Evolutionary conservation across 495 filamentous ascomycete genomes (phyloP).

Genomic region (Podospora bellae-mahoneyi): DNA sequence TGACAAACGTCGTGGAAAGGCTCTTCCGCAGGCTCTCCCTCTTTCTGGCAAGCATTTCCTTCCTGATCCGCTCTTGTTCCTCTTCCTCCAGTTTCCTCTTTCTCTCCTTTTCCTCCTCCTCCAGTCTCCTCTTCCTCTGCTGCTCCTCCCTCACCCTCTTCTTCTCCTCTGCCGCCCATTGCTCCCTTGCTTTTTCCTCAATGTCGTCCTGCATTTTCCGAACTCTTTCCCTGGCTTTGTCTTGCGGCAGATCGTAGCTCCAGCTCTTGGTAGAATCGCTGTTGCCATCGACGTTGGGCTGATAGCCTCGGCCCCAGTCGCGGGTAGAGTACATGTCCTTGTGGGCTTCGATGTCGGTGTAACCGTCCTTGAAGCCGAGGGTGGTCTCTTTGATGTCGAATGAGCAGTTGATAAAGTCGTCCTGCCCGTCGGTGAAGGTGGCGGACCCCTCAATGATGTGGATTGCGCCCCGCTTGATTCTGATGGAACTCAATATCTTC

Average conservation of each 20-base stretch:
- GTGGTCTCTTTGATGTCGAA: background rate
- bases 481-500: background rate
- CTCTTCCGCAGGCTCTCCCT: too few relatives aligned
- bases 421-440: background rate
- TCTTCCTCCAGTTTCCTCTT: background rate
- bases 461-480: background rate
- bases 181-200: too few relatives aligned
- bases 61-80: background rate
- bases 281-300: too few relatives aligned
- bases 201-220: background rate
- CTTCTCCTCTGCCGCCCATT: background rate
- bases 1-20: too few relatives aligned
- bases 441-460: background rate
- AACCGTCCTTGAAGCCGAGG: background rate
- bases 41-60: too few relatives aligned
- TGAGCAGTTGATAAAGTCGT: background rate
- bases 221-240: background rate
- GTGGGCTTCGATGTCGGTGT: background rate
- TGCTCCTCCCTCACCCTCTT: background rate
- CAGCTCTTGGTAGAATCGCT: background rate
- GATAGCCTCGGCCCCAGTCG: background rate
- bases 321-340: background rate
- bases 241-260: background rate
- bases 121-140: background rate
- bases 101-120: background rate